Base-by-base conservation (phyloP, 495 filamentous ascomycete species). In the Aspergillus hancockii region DNA sequence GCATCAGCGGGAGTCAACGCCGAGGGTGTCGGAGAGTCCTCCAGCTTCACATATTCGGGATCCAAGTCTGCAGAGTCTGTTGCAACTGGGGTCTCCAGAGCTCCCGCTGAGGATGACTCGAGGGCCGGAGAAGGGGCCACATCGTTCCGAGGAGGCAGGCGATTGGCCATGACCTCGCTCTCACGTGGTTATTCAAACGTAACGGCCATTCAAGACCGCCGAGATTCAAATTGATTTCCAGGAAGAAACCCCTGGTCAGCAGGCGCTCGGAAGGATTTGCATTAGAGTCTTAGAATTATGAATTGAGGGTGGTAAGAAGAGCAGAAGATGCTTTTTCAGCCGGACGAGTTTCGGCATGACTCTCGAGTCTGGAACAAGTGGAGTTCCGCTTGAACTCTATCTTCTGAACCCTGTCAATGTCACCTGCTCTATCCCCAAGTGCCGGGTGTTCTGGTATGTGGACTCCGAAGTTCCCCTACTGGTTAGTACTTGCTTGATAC, bases 141-240 rank as follows among this genome's bases (percentile, higher is more conserved):
- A 62, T 75, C 66, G 57, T 63, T 66, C 16, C 58, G 61, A 57
- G 59, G 59, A 60, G 70, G 63, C 55, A 70, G 61, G 71, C 64
- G 71, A 65, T 60, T 70, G 67, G 72, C 69, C 75, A 78, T 78
- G 65, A 69, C 75, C 75, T 73, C 63, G 61, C 65, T 47, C 43
- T 70, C 62, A 61, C 62, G 63, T 62, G 63, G 59, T 59, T 70
- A 71, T 57, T 46, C 54, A 62, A 65, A 50, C 50, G 54, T 50
- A 52, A 64, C 58, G 58, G 67, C 71, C 71, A 75, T 75, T 58
- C 72, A 73, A 61, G n/a, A 51, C 52, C 12, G 61, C 38, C 25
- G 52, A 49, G 51, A 22, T 55, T 31, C 49, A 18, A 21, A 28
- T 53, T 22, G 28, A 46, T 14, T 52, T 13, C 55, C 63, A 61